Conservation (phyloP, 2,329 filamentous ascomycete species). For the Nannizziopsis arthrosporioides region DNA sequence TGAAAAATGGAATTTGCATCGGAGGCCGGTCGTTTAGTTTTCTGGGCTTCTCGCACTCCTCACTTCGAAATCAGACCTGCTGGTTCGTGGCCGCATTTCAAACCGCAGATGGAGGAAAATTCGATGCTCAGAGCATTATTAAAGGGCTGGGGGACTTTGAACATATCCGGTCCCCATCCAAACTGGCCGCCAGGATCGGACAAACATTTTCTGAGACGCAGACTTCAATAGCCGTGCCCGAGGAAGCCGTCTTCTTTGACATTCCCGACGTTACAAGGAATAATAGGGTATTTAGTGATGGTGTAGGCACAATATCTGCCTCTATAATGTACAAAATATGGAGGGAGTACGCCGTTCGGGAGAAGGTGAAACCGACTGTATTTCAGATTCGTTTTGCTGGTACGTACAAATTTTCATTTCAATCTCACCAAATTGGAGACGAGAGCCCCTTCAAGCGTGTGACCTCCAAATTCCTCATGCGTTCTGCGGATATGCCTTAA, state of each 20-base stretch:
- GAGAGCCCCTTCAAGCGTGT: background rate
- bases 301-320: slow-evolving; percentile 61
- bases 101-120: slow-evolving; percentile 19
- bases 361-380: slow-evolving; percentile 19
- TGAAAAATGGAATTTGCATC: slow-evolving; percentile 50
- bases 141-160: slow-evolving; percentile 40
- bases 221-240: slow-evolving; percentile 44
- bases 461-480: background rate
- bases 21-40: slow-evolving; percentile 54
- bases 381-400: slow-evolving; percentile 64
- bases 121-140: slow-evolving; percentile 33
- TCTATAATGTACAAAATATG: slow-evolving; percentile 51
- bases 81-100: slow-evolving; percentile 49
- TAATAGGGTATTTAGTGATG: slow-evolving; percentile 62
- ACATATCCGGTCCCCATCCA: slow-evolving; percentile 43
- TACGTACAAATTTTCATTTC: slow-evolving; percentile 19
- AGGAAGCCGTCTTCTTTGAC: slow-evolving; percentile 17
- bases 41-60: slow-evolving; percentile 70
- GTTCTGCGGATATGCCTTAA: background rate
- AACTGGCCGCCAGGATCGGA: slow-evolving; percentile 49
- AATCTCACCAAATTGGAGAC: background rate
- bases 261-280: slow-evolving; percentile 28
- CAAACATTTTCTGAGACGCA: slow-evolving; percentile 66
- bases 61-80: slow-evolving; percentile 54
- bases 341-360: slow-evolving; percentile 25